phyloP scores from a whole-genome alignment of 1,284 basidiomycete genomes.

The Leccinum griseonigrum region DNA sequence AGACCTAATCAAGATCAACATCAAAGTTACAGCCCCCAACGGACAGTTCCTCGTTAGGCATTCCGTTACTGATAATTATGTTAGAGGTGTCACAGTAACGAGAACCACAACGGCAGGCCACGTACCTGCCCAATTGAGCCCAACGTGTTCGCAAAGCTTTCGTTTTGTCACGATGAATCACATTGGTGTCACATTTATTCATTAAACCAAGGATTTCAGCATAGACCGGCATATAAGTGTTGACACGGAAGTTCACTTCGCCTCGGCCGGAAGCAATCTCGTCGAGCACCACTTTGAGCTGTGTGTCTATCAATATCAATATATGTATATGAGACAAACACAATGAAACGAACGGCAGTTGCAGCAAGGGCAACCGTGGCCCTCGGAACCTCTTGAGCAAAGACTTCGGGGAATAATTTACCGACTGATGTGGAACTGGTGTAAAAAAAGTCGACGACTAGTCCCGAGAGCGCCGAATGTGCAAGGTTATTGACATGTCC shows the following conservation, averaged over 20 bases:
- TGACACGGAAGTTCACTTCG: not conserved
- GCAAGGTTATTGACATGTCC: conserved; percentile 12
- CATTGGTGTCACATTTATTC: not conserved
- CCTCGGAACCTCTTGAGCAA: not conserved
- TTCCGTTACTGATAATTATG: not conserved
- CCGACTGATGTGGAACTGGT: not conserved
- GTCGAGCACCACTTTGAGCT: not conserved
- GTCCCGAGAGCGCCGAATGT: not conserved
- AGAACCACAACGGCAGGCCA: not conserved
- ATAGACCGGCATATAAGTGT: not conserved
- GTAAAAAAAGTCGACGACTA: conserved; percentile 12
- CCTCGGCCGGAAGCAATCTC: not conserved
- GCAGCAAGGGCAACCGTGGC: not conserved
- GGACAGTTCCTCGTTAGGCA: not conserved
- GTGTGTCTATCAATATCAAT: no score
- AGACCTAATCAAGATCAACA: not conserved
- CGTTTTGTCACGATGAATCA: not conserved
- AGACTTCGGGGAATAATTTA: conserved; percentile 1
- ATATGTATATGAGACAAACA: no score
- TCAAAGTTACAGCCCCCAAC: not conserved
- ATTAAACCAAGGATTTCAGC: not conserved
- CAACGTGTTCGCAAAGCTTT: not conserved
- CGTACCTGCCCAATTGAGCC: not conserved
- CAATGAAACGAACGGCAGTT: not conserved
- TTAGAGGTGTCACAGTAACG: not conserved